Percentiles rank a stretch among this genome's conserved stretches.
These are phyloP conservation scores for Collybia nuda DNA, from an alignment of 768 basidiomycete genomes.

Conservation along the genomic window DNA sequence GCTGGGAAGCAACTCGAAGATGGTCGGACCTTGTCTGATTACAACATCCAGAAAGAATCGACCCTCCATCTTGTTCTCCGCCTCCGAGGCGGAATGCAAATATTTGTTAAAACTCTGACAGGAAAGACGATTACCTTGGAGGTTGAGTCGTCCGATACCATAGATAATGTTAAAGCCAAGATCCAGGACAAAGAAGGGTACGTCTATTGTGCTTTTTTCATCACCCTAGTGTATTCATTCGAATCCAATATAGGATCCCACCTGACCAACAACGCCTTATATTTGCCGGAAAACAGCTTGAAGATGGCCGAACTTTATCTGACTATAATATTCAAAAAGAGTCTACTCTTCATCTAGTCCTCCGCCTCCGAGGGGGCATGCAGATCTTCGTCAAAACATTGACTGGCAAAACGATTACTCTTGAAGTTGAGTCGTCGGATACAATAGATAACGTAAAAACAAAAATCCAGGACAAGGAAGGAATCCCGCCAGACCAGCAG, in stretches of 20 bases:
- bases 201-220: background rate
- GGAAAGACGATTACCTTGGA: conserved; percentile 92
- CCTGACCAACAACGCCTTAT: conserved; percentile 95
- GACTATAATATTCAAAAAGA: conserved; percentile 97
- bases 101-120: conserved; percentile 86
- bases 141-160: conserved; percentile 77
- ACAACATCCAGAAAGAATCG: conserved; percentile 67
- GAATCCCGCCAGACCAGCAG: conserved; percentile 83
- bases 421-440: conserved; percentile 85
- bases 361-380: conserved; percentile 92
- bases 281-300: conserved; percentile 94
- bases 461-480: conserved; percentile 95
- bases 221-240: background rate
- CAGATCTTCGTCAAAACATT: conserved; percentile 82
- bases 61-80: conserved; percentile 56
- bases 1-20: conserved; percentile 86
- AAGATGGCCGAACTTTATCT: conserved; percentile 88
- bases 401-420: conserved; percentile 91
- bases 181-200: conserved; percentile 83
- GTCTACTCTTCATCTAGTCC: conserved; percentile 85
- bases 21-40: conserved; percentile 71
- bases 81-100: conserved; percentile 66
- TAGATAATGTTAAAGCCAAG: conserved; percentile 80
- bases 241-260: conserved; percentile 47
- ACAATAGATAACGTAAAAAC: conserved; percentile 88